Percentiles rank a stretch among this genome's conserved stretches.
phyloP scores from a whole-genome alignment of 2,329 filamentous ascomycete genomes.

The Colletotrichum brevisporum region DNA sequence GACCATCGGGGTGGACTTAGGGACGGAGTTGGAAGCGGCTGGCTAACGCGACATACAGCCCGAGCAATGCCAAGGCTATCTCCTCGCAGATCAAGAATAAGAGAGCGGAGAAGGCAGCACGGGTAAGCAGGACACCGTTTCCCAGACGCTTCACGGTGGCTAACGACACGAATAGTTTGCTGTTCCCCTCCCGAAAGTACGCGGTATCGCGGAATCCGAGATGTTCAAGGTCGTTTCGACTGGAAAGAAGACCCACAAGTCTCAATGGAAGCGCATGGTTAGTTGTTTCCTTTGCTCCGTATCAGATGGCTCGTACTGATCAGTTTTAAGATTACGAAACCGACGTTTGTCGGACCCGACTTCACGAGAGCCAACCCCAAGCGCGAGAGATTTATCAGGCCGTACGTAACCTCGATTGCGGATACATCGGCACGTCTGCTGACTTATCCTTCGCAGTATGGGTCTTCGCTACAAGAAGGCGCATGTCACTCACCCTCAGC shows the following conservation, averaged over 20 bases:
- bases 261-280: conserved; percentile 77
- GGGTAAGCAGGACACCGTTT: conserved; percentile 6
- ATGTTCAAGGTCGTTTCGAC: conserved; percentile 98
- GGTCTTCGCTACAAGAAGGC: conserved; percentile 62
- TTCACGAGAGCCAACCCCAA: conserved; percentile 93
- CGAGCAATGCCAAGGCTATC: conserved; percentile 76
- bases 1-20: neutral
- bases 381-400: conserved; percentile 59
- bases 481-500: conserved; percentile 78
- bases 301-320: neutral
- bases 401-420: conserved; percentile 46
- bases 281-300: conserved; percentile 46
- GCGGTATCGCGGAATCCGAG: conserved; percentile 91
- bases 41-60: conserved; percentile 51
- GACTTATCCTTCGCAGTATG: neutral
- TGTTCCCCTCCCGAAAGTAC: conserved; percentile 94
- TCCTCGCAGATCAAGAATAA: conserved; percentile 95
- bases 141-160: too few species aligned
- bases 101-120: conserved; percentile 91
- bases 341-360: conserved; percentile 90
- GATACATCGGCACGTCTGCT: conserved; percentile 38
- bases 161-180: neutral
- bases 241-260: conserved; percentile 95
- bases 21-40: conserved; percentile 34
- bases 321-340: conserved; percentile 73